These are phyloP conservation scores for Fusarium longipes DNA, from an alignment of 2,329 filamentous ascomycete genomes.

Conservation along the genomic window DNA sequence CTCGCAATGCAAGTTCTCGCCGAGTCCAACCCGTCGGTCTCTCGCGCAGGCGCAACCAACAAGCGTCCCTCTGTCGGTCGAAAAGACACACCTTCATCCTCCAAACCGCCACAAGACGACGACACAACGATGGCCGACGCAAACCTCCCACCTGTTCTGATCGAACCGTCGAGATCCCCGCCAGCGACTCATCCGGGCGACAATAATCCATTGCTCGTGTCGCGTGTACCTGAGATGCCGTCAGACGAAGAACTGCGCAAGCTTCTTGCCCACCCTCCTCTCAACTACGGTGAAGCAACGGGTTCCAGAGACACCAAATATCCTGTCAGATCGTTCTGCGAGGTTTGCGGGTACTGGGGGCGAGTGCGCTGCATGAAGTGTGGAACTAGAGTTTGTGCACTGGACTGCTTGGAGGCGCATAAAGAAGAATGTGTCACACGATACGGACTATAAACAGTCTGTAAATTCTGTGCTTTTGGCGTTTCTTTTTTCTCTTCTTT, in stretches of 20 bases:
- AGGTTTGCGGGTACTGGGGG: conserved; percentile 86
- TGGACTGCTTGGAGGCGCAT: conserved; percentile 79
- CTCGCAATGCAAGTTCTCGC: conserved; percentile 69
- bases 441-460: conserved; percentile 60
- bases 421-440: conserved; percentile 76
- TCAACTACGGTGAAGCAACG: conserved; percentile 74
- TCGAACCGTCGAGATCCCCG: conserved; percentile 48
- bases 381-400: conserved; percentile 79
- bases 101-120: conserved; percentile 37
- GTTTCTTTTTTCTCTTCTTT: not conserved
- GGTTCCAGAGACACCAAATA: conserved; percentile 61
- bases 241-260: conserved; percentile 71
- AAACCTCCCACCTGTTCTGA: conserved; percentile 49
- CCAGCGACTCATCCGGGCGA: conserved; percentile 61
- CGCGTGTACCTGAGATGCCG: conserved; percentile 68
- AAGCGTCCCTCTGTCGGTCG: conserved; percentile 47
- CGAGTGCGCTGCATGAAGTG: conserved; percentile 80
- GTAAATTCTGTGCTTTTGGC: not conserved
- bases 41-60: conserved; percentile 46
- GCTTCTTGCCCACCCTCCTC: conserved; percentile 71
- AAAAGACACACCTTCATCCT: conserved; percentile 44
- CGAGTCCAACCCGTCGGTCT: conserved; percentile 52
- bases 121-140: conserved; percentile 47
- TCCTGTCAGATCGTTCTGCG: conserved; percentile 76
- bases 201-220: conserved; percentile 67